Percentiles rank a stretch among this genome's conserved stretches.
Evolutionary conservation across 139 green algal genomes (phyloP).

Genomic region (Chlorella vulgaris): DNA sequence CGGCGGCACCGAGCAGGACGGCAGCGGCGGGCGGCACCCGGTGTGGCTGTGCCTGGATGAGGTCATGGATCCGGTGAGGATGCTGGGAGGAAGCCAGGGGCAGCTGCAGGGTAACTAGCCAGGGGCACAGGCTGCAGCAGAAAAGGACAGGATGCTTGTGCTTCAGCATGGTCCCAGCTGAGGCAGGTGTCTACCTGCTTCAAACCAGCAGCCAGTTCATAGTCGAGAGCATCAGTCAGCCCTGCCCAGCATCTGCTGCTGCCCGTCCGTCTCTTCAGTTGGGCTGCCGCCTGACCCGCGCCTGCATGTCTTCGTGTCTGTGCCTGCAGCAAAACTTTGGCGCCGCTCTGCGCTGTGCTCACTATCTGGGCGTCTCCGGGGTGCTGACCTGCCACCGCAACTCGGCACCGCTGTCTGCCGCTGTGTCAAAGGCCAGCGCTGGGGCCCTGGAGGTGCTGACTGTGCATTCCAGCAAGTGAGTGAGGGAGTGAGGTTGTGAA

Average conservation of each 20-base stretch:
- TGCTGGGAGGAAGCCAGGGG: background rate
- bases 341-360: conserved; percentile 81
- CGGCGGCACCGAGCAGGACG: background rate
- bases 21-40: conserved; percentile 31
- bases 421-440: conserved; percentile 88
- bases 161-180: too few relatives aligned
- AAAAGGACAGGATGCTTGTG: too few relatives aligned
- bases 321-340: conserved; percentile 90
- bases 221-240: too few relatives aligned
- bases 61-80: conserved; percentile 78
- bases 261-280: too few relatives aligned
- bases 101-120: too few relatives aligned
- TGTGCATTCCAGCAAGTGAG: conserved; percentile 64
- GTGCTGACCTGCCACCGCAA: conserved; percentile 84
- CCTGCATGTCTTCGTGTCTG: too few relatives aligned
- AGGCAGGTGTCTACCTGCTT: too few relatives aligned
- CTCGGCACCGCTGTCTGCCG: conserved; percentile 79
- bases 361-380: conserved; percentile 85
- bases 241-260: too few relatives aligned
- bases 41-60: conserved; percentile 93
- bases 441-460: conserved; percentile 79
- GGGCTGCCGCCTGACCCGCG: too few relatives aligned
- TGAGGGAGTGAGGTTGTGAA: background rate
- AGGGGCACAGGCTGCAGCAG: too few relatives aligned
- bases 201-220: too few relatives aligned